phyloP scores from a whole-genome alignment of 768 basidiomycete genomes.

The Termitomyces sp. region DNA sequence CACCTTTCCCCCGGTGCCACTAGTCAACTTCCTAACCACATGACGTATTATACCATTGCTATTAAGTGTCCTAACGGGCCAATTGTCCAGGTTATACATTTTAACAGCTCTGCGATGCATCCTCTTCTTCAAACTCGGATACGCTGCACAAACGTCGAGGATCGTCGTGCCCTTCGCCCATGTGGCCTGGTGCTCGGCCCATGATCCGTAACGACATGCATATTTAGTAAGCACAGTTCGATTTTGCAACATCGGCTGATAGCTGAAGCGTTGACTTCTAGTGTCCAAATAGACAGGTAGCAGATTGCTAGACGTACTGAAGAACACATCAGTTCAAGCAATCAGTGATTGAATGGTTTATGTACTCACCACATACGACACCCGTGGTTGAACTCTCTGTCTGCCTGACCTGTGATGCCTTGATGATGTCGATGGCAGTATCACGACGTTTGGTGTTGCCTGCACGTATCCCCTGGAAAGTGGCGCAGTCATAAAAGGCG shows the following conservation, averaged over 20 bases:
- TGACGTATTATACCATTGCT: too few relatives aligned
- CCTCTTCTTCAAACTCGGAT: not conserved
- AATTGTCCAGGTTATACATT: not conserved
- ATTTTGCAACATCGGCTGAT: not conserved
- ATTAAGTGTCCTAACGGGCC: too few relatives aligned
- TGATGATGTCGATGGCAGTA: conserved; percentile 5
- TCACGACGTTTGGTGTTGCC: conserved; percentile 9
- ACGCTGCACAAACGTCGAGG: not conserved
- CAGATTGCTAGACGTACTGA: not conserved
- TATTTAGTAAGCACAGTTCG: not conserved
- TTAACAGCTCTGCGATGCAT: not conserved
- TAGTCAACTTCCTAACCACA: too few relatives aligned
- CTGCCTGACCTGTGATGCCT: conserved; percentile 4
- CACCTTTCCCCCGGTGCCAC: too few relatives aligned
- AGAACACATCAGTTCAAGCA: not conserved
- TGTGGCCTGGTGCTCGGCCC: not conserved
- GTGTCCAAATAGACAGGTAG: too few relatives aligned
- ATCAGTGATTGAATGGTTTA: not conserved
- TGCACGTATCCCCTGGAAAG: conserved; percentile 4
- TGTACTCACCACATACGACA: conserved; percentile 15
- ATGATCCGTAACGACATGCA: not conserved
- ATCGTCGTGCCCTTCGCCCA: not conserved
- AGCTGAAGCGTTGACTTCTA: not conserved
- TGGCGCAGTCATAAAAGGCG: not conserved
- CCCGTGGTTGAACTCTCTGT: conserved; percentile 5